phyloP scores from a whole-genome alignment of 495 filamentous ascomycete genomes.

The Tetracladium setigerum region DNA sequence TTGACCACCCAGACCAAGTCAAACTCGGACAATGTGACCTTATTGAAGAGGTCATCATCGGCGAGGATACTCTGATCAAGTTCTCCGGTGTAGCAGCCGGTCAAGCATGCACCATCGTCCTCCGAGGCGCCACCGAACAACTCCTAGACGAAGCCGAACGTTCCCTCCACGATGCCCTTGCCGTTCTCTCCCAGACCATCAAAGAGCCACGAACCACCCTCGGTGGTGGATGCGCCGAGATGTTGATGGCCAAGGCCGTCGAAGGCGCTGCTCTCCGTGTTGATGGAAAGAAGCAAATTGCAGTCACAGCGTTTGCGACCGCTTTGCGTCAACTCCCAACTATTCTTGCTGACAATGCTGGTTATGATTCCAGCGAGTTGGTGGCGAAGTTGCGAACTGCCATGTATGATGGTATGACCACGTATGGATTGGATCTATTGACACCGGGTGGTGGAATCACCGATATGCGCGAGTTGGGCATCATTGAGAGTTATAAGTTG shows the following conservation, averaged over 20 bases:
- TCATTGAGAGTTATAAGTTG: conserved; percentile 97
- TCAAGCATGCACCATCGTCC: conserved; percentile 91
- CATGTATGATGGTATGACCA: conserved; percentile 89
- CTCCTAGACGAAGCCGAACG: conserved; percentile 95
- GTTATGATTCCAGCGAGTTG: conserved; percentile 88
- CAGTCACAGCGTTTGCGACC: conserved; percentile 80
- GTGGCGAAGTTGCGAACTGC: conserved; percentile 87
- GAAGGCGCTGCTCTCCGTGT: conserved; percentile 91
- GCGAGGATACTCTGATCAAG: conserved; percentile 92
- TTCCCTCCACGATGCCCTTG: conserved; percentile 90
- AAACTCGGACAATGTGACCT: conserved; percentile 92
- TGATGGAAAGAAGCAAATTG: conserved; percentile 91
- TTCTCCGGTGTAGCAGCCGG: conserved; percentile 96
- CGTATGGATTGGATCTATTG: conserved; percentile 81
- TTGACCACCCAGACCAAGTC: conserved; percentile 94
- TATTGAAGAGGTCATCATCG: conserved; percentile 97
- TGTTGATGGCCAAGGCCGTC: conserved; percentile 97
- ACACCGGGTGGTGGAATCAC: conserved; percentile 88
- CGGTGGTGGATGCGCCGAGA: conserved; percentile 93
- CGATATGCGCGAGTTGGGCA: conserved; percentile 92
- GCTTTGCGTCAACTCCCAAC: conserved; percentile 91
- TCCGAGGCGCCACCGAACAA: conserved; percentile 94
- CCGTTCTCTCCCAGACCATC: conserved; percentile 94
- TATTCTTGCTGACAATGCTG: conserved; percentile 95
- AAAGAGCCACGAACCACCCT: conserved; percentile 90